A percentile compares a stretch with the other conserved stretches of the same genome.
These are phyloP conservation scores for Nitzschia palea DNA, from an alignment of 108 stramenopile genomes.

Conservation along the genomic window DNA sequence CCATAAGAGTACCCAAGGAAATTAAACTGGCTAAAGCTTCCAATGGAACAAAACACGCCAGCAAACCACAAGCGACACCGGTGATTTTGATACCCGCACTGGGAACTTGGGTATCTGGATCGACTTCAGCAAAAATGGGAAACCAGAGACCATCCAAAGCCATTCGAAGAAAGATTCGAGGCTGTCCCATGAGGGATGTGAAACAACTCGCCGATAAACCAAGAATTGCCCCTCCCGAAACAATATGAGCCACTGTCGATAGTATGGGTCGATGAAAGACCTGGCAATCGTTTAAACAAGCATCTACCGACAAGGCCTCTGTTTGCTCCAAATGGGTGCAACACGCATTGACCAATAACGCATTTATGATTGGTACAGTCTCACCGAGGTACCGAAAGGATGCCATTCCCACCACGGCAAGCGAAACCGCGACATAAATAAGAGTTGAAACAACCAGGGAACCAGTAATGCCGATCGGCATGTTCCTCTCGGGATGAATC, in stretches of 20 bases:
- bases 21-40: slow-evolving; percentile 62
- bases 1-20: slow-evolving; percentile 60
- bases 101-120: slow-evolving; percentile 49
- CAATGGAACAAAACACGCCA: slow-evolving; percentile 58
- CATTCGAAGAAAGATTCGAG: slow-evolving; percentile 69
- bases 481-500: slow-evolving; percentile 77
- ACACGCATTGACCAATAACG: slow-evolving; percentile 53
- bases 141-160: slow-evolving; percentile 88
- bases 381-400: slow-evolving; percentile 52
- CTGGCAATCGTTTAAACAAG: slow-evolving; percentile 26
- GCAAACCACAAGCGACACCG: slow-evolving; percentile 43
- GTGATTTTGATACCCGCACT: slow-evolving; percentile 50
- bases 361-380: slow-evolving; percentile 51
- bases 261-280: slow-evolving; percentile 19
- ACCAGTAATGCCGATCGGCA: slow-evolving; percentile 86
- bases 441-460: slow-evolving; percentile 68
- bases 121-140: slow-evolving; percentile 64
- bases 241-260: slow-evolving; percentile 23
- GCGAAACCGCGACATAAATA: slow-evolving; percentile 74
- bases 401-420: slow-evolving; percentile 86
- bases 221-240: slow-evolving; percentile 50
- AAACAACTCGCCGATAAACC: slow-evolving; percentile 55
- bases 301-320: slow-evolving; percentile 5
- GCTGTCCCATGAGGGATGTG: slow-evolving; percentile 40
- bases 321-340: slow-evolving; percentile 41